These are phyloP conservation scores for Kwoniella bestiolae DNA, from an alignment of 768 basidiomycete genomes.

Conservation along the genomic window DNA sequence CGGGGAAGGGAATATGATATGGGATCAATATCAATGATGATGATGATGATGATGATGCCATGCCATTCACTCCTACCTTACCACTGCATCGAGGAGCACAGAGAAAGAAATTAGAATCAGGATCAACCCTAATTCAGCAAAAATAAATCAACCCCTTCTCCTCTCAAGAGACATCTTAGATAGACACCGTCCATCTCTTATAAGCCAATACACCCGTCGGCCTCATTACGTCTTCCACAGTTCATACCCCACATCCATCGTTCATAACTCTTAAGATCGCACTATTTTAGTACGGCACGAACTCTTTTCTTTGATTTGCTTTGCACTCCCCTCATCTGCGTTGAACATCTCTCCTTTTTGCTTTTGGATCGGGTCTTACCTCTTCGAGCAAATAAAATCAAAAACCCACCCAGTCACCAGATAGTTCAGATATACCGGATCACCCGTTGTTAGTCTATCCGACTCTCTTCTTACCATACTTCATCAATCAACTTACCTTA, in stretches of 20 bases:
- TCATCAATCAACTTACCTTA: neutral
- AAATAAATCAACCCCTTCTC: no score
- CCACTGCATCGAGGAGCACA: no score
- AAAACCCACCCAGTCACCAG: no score
- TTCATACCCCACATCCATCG: constrained; percentile 15
- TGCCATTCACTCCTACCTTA: no score
- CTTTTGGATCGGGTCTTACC: neutral
- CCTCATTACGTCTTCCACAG: neutral
- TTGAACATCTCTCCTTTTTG: neutral
- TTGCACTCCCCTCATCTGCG: neutral
- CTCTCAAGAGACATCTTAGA: no score
- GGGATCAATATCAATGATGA: neutral
- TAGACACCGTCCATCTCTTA: neutral
- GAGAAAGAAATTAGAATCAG: neutral
- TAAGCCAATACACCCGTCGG: neutral
- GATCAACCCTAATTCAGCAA: neutral
- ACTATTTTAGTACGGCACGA: constrained; percentile 24
- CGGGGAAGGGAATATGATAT: neutral
- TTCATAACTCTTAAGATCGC: no score
- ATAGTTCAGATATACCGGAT: neutral
- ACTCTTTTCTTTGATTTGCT: neutral
- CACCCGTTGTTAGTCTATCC: constrained; percentile 15
- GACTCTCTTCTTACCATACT: neutral
- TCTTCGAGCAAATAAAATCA: neutral
- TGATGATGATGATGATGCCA: neutral